Percentiles rank a stretch among this genome's conserved stretches.
Evolutionary conservation across 805 yeast species (phyloP).

Genomic region (Barnettozyma populi): DNA sequence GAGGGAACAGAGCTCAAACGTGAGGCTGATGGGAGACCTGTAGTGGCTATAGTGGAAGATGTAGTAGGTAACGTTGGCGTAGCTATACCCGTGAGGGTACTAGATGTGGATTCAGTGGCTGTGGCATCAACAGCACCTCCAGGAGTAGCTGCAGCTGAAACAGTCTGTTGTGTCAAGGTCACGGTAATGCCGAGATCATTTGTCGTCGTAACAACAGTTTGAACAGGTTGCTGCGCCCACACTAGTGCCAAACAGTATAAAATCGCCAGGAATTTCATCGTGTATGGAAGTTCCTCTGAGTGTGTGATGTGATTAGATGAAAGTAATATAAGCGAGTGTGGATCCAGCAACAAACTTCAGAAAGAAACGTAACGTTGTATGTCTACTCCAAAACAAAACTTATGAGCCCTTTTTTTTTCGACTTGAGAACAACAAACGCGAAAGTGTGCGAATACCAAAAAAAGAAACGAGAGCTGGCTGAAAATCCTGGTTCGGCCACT

Average conservation of each 20-base stretch:
- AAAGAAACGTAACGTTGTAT: too few species aligned
- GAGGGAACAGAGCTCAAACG: neutral
- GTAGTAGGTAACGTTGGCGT: conserved; percentile 2
- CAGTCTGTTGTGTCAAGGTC: conserved; percentile 18
- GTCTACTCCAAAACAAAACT: too few species aligned
- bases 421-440: neutral
- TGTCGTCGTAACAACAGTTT: conserved; percentile 21
- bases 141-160: conserved; percentile 2
- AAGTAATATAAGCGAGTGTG: neutral
- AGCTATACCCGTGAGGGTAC: neutral
- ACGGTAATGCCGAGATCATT: conserved; percentile 21
- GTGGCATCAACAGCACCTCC: conserved; percentile 5
- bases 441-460: neutral
- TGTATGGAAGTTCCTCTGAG: neutral
- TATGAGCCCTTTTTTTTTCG: neutral
- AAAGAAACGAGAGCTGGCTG: neutral
- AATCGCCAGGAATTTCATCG: neutral
- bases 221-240: conserved; percentile 1
- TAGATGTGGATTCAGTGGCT: neutral
- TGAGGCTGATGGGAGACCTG: neutral
- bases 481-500: too few species aligned
- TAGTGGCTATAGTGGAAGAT: conserved; percentile 18
- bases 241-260: neutral
- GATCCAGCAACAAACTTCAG: neutral
- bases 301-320: neutral